Conservation (phyloP, 768 basidiomycete genomes). For the Chalciporus piperatus region DNA sequence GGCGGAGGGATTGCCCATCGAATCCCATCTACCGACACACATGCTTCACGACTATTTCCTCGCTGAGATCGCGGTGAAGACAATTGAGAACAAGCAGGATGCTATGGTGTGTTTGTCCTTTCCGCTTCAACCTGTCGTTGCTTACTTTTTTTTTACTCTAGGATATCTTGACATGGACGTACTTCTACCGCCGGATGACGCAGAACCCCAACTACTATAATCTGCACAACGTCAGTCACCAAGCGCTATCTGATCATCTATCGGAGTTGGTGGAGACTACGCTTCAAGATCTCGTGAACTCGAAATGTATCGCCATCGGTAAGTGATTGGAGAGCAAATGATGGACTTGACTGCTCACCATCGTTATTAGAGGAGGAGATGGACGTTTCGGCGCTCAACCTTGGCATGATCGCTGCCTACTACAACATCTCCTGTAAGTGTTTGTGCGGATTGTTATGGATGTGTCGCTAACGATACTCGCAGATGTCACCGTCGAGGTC, state of each 20-base stretch:
- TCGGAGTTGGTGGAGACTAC: constrained; percentile 96
- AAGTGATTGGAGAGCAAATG: constrained; percentile 11
- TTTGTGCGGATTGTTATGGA: neutral
- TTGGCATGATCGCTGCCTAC: constrained; percentile 98
- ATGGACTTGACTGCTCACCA: neutral
- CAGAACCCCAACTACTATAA: constrained; percentile 97
- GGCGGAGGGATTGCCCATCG: constrained; percentile 95
- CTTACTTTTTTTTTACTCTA: constrained; percentile 29
- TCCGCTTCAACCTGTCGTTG: neutral
- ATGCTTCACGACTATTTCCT: constrained; percentile 96
- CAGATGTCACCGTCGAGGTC: constrained; percentile 95
- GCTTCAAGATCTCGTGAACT: constrained; percentile 84
- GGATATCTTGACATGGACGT: constrained; percentile 99
- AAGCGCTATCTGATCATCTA: constrained; percentile 92
- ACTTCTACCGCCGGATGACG: constrained; percentile 95
- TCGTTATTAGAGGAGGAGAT: constrained; percentile 72
- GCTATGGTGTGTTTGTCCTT: constrained; percentile 62
- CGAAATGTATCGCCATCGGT: constrained; percentile 93
- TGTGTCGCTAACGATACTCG: neutral
- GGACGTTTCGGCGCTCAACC: constrained; percentile 87
- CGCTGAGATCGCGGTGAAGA: constrained; percentile 97
- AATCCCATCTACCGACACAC: constrained; percentile 89
- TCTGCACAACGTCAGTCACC: constrained; percentile 91
- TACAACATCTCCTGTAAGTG: constrained; percentile 86
- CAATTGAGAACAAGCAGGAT: constrained; percentile 99